Evolutionary conservation across 768 basidiomycete genomes (phyloP).

Genomic region (Coprinopsis marcescibilis): DNA sequence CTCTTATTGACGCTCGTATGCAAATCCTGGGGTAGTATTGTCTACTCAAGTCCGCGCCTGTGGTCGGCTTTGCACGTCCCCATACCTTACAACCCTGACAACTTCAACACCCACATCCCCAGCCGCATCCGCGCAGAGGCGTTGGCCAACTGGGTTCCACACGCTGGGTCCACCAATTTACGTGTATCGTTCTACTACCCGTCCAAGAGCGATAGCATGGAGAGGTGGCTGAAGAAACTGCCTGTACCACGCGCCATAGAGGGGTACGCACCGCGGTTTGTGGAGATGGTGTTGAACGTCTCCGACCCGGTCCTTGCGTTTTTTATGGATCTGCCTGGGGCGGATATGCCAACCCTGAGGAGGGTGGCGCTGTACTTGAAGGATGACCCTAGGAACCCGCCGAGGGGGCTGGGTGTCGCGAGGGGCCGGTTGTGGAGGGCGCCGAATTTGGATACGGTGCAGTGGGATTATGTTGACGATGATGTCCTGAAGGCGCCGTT

Average conservation of each 20-base stretch:
- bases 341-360: background rate
- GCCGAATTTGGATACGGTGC: background rate
- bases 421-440: background rate
- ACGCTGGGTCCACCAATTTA: too few species aligned
- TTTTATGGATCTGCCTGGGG: background rate
- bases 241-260: background rate
- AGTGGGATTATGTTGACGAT: background rate
- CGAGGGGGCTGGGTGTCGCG: background rate
- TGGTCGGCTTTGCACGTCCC: constrained; percentile 11
- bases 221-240: background rate
- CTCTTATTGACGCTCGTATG: constrained; percentile 12
- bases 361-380: background rate
- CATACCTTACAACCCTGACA: constrained; percentile 2
- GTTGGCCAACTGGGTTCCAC: too few species aligned
- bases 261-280: background rate
- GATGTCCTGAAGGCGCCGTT: background rate
- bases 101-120: too few species aligned
- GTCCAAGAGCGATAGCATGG: too few species aligned
- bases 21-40: constrained; percentile 11
- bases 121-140: too few species aligned
- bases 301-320: background rate
- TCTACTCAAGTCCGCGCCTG: constrained; percentile 11
- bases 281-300: background rate
- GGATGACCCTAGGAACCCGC: background rate
- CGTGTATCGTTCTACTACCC: too few species aligned